Evolutionary conservation across 495 filamentous ascomycete genomes (phyloP).

Genomic region (Aspergillus cristatus): DNA sequence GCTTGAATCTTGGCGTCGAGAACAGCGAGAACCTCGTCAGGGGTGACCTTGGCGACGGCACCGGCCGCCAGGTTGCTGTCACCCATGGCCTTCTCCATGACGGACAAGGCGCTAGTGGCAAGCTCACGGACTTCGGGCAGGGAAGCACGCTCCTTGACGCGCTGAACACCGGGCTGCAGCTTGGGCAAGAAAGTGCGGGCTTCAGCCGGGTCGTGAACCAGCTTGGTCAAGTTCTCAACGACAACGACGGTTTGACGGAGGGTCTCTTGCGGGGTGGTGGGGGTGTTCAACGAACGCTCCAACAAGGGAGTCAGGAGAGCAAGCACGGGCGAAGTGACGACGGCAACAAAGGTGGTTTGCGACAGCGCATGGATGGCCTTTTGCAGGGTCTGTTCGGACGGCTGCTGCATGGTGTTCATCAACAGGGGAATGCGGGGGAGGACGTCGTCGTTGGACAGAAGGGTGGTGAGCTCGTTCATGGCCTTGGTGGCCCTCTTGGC

Average conservation of each 20-base stretch:
- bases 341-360: constrained; percentile 96
- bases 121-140: constrained; percentile 91
- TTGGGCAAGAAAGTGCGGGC: constrained; percentile 94
- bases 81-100: constrained; percentile 92
- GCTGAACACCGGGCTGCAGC: constrained; percentile 87
- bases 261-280: constrained; percentile 85
- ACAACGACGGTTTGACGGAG: constrained; percentile 92
- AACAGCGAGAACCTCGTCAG: constrained; percentile 66
- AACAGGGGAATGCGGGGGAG: constrained; percentile 85
- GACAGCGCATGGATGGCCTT: constrained; percentile 96
- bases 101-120: constrained; percentile 68
- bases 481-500: constrained; percentile 82
- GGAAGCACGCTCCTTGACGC: constrained; percentile 76
- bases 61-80: constrained; percentile 47
- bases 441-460: constrained; percentile 96
- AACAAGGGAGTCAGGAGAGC: constrained; percentile 95
- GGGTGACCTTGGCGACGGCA: constrained; percentile 57
- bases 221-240: constrained; percentile 97
- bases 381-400: constrained; percentile 76
- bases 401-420: constrained; percentile 91
- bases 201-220: constrained; percentile 96
- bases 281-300: constrained; percentile 84
- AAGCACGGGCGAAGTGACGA: constrained; percentile 94
- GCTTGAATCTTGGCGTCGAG: constrained; percentile 68
- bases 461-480: constrained; percentile 81